These are phyloP conservation scores for Monosporascus sp. DNA, from an alignment of 2,329 filamentous ascomycete species.

Conservation along the genomic window DNA sequence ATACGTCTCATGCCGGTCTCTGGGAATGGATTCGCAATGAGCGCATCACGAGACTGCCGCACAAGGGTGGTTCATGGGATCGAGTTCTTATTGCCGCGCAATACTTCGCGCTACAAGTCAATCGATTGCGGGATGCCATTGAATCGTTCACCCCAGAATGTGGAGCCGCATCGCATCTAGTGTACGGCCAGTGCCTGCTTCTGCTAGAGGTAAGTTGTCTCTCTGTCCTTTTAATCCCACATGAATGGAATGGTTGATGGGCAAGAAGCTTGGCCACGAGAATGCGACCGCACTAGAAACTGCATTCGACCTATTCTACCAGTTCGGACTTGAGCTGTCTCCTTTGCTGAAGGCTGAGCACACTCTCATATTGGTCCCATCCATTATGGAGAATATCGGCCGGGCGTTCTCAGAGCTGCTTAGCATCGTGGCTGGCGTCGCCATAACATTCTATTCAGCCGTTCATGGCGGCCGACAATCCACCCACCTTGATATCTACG, in stretches of 20 bases:
- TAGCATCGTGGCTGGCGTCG: background rate
- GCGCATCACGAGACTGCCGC: background rate
- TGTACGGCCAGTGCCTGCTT: background rate
- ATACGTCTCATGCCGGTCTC: background rate
- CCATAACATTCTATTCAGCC: background rate
- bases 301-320: background rate
- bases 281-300: background rate
- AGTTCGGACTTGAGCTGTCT: background rate
- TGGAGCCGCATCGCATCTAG: background rate
- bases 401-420: background rate
- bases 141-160: background rate
- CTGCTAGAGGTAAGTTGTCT: background rate
- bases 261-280: background rate
- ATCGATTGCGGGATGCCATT: background rate
- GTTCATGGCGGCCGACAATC: background rate
- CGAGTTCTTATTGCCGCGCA: background rate
- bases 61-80: background rate
- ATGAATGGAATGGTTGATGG: background rate
- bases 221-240: background rate
- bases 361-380: background rate
- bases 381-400: background rate
- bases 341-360: background rate
- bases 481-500: background rate
- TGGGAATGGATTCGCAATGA: background rate
- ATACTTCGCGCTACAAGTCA: background rate